Percentiles rank a stretch among this genome's conserved stretches.
phyloP scores from a whole-genome alignment of 495 filamentous ascomycete genomes.

The Evansstolkia leycettana region DNA sequence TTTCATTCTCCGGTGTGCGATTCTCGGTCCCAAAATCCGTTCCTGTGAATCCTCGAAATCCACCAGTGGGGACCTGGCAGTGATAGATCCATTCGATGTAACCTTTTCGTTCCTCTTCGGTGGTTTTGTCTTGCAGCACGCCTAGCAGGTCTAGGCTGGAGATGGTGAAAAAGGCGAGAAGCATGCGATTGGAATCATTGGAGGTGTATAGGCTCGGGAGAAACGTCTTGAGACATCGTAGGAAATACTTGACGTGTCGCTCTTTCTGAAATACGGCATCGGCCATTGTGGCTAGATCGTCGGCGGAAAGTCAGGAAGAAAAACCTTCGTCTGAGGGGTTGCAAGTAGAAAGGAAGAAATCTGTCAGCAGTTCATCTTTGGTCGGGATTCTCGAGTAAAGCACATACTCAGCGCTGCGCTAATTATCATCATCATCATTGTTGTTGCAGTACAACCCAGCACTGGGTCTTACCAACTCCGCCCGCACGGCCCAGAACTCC shows the following conservation, averaged over 20 bases:
- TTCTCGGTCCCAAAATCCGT: conserved; percentile 41
- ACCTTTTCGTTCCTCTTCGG: conserved; percentile 42
- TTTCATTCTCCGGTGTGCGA: conserved; percentile 33
- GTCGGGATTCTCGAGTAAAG: no score
- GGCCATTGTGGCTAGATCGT: conserved; percentile 12
- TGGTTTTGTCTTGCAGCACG: conserved; percentile 41
- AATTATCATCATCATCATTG: no score
- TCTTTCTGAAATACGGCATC: conserved; percentile 47
- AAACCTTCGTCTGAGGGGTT: no score
- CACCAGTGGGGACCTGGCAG: conserved; percentile 62
- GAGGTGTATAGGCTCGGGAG: conserved; percentile 72
- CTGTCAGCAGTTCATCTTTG: no score
- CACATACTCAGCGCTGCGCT: no score
- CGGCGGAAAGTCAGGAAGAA: no score
- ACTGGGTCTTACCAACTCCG: no score
- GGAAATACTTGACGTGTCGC: conserved; percentile 84
- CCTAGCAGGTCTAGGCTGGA: conserved; percentile 71
- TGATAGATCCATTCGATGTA: conserved; percentile 62
- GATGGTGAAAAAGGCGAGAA: conserved; percentile 78
- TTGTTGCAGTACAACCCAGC: no score
- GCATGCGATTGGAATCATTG: conserved; percentile 82
- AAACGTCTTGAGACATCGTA: conserved; percentile 70
- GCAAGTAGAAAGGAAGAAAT: no score
- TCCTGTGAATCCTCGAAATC: conserved; percentile 71
- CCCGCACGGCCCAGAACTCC: no score